Evolutionary conservation across 371 early-diverging fungal species (phyloP).

Genomic region (Zopfochytrium polystomum): DNA sequence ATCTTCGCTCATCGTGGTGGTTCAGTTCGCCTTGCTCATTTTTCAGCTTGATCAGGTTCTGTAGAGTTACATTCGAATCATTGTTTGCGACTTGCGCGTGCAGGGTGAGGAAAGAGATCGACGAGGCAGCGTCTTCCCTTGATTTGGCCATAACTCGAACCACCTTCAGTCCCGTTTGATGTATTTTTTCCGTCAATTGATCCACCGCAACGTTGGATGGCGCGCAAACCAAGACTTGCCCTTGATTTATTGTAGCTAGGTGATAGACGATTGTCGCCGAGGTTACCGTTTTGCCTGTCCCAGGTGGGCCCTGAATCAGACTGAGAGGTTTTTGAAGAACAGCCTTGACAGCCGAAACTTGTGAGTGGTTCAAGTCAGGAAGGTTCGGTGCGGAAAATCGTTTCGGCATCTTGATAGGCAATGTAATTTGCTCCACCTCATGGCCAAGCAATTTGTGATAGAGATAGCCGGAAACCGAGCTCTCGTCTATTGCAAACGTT

Average conservation of each 20-base stretch:
- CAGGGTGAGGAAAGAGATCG: conserved; percentile 85
- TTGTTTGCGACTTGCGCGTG: conserved; percentile 93
- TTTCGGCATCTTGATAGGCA: conserved; percentile 64
- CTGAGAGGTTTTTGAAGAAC: conserved; percentile 86
- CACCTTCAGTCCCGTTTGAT: conserved; percentile 91
- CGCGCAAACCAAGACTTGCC: conserved; percentile 95
- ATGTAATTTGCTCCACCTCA: conserved; percentile 72
- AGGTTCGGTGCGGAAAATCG: conserved; percentile 87
- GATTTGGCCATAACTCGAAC: conserved; percentile 93
- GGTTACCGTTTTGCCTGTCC: conserved; percentile 98
- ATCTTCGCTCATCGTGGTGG: conserved; percentile 78
- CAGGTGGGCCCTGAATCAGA: conserved; percentile 96
- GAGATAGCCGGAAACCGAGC: conserved; percentile 90
- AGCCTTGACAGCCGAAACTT: conserved; percentile 90
- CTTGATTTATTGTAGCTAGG: conserved; percentile 81
- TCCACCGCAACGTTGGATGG: conserved; percentile 99
- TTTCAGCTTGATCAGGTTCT: conserved; percentile 85
- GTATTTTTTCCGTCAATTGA: conserved; percentile 95
- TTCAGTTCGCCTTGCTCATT: conserved; percentile 83
- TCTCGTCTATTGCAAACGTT: conserved; percentile 91
- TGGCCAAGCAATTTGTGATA: conserved; percentile 92
- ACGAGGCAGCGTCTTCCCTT: conserved; percentile 90
- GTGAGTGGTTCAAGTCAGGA: conserved; percentile 96
- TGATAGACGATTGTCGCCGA: conserved; percentile 97
- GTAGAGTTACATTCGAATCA: conserved; percentile 88